phyloP scores from a whole-genome alignment of 2,329 filamentous ascomycete genomes.

The Nemania sp. region DNA sequence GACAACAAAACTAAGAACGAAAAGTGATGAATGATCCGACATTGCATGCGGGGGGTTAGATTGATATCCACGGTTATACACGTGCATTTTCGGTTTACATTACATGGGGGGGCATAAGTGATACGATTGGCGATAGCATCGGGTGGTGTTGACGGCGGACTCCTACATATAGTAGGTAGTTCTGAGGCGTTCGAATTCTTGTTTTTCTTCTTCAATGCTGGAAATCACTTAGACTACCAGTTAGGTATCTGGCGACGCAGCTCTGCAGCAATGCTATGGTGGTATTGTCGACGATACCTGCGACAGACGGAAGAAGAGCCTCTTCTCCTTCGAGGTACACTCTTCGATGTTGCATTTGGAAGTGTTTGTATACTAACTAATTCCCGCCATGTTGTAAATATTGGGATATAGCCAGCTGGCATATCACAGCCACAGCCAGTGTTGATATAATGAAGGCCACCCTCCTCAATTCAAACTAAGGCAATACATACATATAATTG shows the following conservation, averaged over 20 bases:
- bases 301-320: slow-evolving; percentile 16
- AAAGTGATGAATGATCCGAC: too few relatives aligned
- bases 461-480: slow-evolving; percentile 34
- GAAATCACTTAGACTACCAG: slow-evolving; percentile 10
- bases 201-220: slow-evolving; percentile 3
- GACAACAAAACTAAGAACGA: too few relatives aligned
- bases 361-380: slow-evolving; percentile 30
- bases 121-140: slow-evolving; percentile 28
- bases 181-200: slow-evolving; percentile 22
- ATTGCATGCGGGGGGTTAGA: slow-evolving; percentile 13
- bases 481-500: slow-evolving; percentile 11
- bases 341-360: slow-evolving; percentile 12
- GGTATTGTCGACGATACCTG: slow-evolving; percentile 10
- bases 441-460: slow-evolving; percentile 30
- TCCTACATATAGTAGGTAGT: too few relatives aligned
- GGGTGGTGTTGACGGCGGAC: slow-evolving; percentile 32
- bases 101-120: slow-evolving; percentile 28
- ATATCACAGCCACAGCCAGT: slow-evolving; percentile 20
- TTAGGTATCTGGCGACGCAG: neutral
- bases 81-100: slow-evolving; percentile 24
- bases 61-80: slow-evolving; percentile 15
- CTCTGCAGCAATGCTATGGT: slow-evolving; percentile 3
- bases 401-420: slow-evolving; percentile 28
- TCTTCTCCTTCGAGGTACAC: slow-evolving; percentile 1
- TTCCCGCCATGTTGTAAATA: slow-evolving; percentile 12